Percentiles rank a stretch among this genome's conserved stretches.
Evolutionary conservation across 2,329 filamentous ascomycete genomes (phyloP).

Genomic region (Apiospora marii): DNA sequence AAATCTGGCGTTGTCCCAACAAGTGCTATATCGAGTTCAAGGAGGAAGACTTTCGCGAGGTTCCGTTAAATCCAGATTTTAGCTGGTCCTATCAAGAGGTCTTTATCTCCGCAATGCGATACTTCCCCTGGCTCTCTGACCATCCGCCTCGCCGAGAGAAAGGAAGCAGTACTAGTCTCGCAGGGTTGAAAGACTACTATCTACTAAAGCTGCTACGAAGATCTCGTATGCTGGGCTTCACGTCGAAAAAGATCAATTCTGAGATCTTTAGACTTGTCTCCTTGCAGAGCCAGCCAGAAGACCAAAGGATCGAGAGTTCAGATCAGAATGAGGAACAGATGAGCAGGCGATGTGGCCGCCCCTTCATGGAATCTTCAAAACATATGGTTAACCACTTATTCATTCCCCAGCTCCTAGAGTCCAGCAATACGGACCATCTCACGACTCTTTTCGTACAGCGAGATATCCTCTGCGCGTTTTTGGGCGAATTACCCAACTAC

Average conservation of each 20-base stretch:
- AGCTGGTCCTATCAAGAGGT: too few relatives aligned
- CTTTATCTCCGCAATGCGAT: too few relatives aligned
- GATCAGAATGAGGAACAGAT: neutral
- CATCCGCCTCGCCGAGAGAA: too few relatives aligned
- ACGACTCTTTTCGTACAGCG: conserved; percentile 10
- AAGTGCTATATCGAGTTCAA: too few relatives aligned
- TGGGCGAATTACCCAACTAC: too few relatives aligned
- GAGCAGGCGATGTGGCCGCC: neutral
- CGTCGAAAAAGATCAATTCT: conserved; percentile 7
- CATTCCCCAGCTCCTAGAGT: neutral
- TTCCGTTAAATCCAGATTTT: too few relatives aligned
- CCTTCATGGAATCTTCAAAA: neutral
- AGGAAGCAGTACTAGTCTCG: neutral
- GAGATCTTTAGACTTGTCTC: neutral
- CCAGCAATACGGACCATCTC: neutral
- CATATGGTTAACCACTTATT: conserved; percentile 7
- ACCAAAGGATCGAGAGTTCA: neutral
- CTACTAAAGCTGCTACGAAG: neutral
- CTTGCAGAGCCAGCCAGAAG: neutral
- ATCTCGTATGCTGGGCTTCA: neutral
- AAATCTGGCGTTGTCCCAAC: too few relatives aligned
- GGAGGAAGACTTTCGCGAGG: too few relatives aligned
- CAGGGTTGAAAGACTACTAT: neutral
- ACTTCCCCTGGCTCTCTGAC: too few relatives aligned
- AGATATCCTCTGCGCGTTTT: too few relatives aligned